Base-by-base conservation (phyloP, 2,329 filamentous ascomycete species). In the Macrophomina pseudophaseolina region DNA sequence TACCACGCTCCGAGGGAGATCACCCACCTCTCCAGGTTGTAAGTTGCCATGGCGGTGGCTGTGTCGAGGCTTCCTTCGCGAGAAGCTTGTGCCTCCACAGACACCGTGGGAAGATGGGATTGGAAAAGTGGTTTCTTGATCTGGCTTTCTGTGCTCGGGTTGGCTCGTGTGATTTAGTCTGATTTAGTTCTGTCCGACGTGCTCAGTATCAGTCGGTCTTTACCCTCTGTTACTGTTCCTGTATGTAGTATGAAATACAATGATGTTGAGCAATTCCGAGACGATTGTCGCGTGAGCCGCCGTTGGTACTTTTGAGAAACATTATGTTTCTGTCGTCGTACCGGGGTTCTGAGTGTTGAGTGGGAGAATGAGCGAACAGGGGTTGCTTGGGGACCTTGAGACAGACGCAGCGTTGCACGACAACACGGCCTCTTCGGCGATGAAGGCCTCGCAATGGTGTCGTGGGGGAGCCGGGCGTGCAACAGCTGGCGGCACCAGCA, bases 1-100 rank as follows among this genome's bases (percentile, higher is more conserved):
- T 84, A 84, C 69, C 81, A 83, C 70, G 81, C 80, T 1, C 81
- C 81, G 11, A 73, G 80, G 32, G 82, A 84, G 74, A 74, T 81
- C 66, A 73, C 73, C 33, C 80, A 80, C 0, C 69, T 82, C 64
- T 70, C 77, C 28, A 76, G 81, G 54, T 72, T 83, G 76, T 83
- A 80, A 49, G 63, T 6, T 40, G 52, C 38, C 7, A 33, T 5
- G 9, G 32, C 9, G 3, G 32, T 3, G 32, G 23, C 16, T 5
- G 16, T 8, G 52, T 8, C 14, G 16, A 33, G 23, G 18, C 48
- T 51, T 9, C 30, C 30, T n/a, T 53, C 11, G 12, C 2, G 14
- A 35, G 30, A 35, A 33, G 51, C 14, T 16, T 28, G 11, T n/a
- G 30, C 51, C 30, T 53, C 14, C 33, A 12, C 28, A 12, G 8